These are phyloP conservation scores for Austropuccinia psidii DNA, from an alignment of 1,284 basidiomycete species.

Conservation along the genomic window DNA sequence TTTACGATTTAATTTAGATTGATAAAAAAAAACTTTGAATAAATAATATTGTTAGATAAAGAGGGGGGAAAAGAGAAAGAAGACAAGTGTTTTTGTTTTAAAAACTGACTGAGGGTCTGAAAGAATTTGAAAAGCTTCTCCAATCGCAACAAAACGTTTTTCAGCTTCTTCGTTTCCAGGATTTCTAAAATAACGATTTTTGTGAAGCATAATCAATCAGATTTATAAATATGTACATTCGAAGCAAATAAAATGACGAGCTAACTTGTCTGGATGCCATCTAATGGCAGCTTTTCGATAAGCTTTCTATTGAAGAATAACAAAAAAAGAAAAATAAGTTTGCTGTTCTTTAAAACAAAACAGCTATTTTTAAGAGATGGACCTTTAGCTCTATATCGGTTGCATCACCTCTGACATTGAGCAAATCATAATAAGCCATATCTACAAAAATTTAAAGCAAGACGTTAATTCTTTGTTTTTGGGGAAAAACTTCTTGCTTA, in stretches of 20 bases:
- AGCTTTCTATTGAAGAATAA: constrained; percentile 41
- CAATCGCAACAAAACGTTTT: constrained; percentile 31
- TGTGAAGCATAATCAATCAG: background rate
- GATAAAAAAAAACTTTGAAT: background rate
- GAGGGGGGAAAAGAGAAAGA: background rate
- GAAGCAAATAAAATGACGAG: background rate
- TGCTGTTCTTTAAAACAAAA: too few relatives aligned
- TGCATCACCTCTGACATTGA: constrained; percentile 45
- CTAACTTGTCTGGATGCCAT: constrained; percentile 45
- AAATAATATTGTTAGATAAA: background rate
- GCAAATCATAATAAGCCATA: constrained; percentile 29
- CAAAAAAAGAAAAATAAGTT: background rate
- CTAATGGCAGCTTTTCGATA: constrained; percentile 48
- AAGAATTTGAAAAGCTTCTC: constrained; percentile 37
- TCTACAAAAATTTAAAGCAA: background rate
- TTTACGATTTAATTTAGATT: constrained; percentile 6
- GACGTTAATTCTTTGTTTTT: background rate
- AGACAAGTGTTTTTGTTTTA: too few relatives aligned
- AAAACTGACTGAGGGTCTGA: constrained; percentile 34
- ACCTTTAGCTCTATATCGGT: constrained; percentile 47
- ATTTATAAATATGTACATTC: background rate
- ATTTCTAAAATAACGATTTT: constrained; percentile 6
- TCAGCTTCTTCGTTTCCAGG: constrained; percentile 33
- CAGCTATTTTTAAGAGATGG: too few relatives aligned
- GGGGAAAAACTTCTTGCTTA: background rate